Conservation (phyloP, 2,329 filamentous ascomycete genomes). For the Alternaria postmessia region DNA sequence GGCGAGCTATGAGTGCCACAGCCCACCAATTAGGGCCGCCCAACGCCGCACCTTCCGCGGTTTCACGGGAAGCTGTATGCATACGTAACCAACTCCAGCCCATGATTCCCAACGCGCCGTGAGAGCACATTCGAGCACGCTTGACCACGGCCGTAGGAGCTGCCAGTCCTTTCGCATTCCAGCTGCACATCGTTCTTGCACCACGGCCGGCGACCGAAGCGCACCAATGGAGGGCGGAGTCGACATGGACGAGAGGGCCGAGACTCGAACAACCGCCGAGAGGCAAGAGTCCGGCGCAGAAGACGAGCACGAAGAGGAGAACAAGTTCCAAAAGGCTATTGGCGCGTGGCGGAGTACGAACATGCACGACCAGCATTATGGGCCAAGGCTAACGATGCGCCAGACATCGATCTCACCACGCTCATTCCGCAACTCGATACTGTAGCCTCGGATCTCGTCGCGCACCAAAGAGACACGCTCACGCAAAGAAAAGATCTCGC, state of each 20-base stretch:
- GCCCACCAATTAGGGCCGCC: constrained; percentile 34
- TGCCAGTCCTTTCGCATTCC: background rate
- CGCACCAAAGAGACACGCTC: constrained; percentile 92
- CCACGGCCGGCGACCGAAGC: background rate
- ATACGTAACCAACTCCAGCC: constrained; percentile 22
- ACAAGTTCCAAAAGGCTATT: constrained; percentile 97
- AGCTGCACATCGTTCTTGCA: background rate
- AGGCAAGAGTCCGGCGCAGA: constrained; percentile 14
- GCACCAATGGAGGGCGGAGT: constrained; percentile 48
- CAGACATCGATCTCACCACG: constrained; percentile 85
- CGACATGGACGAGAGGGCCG: constrained; percentile 36
- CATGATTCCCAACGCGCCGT: constrained; percentile 20
- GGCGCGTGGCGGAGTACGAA: constrained; percentile 89
- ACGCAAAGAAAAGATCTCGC: constrained; percentile 95
- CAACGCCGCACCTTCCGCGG: constrained; percentile 35
- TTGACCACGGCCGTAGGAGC: background rate
- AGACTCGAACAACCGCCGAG: constrained; percentile 4
- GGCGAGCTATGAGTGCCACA: constrained; percentile 14
- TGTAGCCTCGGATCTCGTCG: constrained; percentile 92
- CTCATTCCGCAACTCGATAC: constrained; percentile 87
- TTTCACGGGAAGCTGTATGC: constrained; percentile 35
- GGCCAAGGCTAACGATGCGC: constrained; percentile 25
- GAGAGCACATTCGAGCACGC: background rate
- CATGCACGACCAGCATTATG: background rate
- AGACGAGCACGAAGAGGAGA: constrained; percentile 62